Evolutionary conservation across 2,329 filamentous ascomycete genomes (phyloP), one percentile per base, ranked within the genome.

Genomic region (Xenoacremonium recifei): DNA sequence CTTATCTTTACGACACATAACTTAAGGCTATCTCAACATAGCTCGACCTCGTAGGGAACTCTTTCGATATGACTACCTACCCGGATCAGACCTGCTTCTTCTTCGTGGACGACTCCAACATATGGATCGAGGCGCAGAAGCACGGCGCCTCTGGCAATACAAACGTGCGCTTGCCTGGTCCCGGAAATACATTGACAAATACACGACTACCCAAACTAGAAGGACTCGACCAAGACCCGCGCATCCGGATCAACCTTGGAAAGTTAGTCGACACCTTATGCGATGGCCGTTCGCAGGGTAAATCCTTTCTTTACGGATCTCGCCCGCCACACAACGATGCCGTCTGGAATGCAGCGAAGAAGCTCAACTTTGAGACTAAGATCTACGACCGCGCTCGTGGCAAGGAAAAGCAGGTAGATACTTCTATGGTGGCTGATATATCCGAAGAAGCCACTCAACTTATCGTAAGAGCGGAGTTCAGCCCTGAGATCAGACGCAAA

Each of bases 381-480:
- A 52, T 55, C 35, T 52, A 44, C 37, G 40, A 53, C 20, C 51
- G 50, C 21, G 35, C 34, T 38, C 11, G 40, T 18, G 41, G 44
- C 27, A 55, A 54, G 21, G 56, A 60, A 36, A 60, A 60, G 37
- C 42, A 59, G 34, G 56, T 60, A 7, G 55, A 60, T 31, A 57
- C 35, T 25, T 48, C 49, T 33, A 56, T 59, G 56, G 44, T 42
- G 7, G 34, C 45, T 2, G 53, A 57, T 23, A 35, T 60, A 17
- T 38, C 30, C 30, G 12, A 5, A 4, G 3, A 46, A 4, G 53
- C 57, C 16, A 39, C 49, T 21, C 23, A 48, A 15, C 45, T 57
- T 20, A 6, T 17, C 3, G 19, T 42, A 15, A 15, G 30, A n/a
- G n/a, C n/a, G n/a, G n/a, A n/a, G n/a, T n/a, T n/a, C n/a, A n/a